These are phyloP conservation scores for Fagopyrum tataricum DNA, from an alignment of 148 eudicot genomes.

Conservation along the genomic window DNA sequence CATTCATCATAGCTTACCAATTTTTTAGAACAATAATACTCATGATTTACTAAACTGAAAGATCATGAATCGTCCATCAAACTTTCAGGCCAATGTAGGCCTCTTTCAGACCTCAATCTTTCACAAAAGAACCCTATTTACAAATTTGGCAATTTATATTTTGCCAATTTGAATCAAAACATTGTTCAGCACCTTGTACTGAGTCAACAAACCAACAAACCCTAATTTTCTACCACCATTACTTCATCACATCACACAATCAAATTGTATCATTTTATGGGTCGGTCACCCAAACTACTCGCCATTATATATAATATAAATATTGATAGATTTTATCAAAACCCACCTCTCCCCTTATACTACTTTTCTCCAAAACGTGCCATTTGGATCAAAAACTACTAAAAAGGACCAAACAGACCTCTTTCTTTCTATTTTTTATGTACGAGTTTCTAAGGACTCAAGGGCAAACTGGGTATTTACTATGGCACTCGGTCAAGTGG, in stretches of 20 bases:
- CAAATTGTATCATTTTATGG: not conserved
- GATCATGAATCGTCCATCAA: no score
- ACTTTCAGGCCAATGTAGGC: no score
- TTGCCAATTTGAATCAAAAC: not conserved
- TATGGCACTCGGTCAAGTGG: not conserved
- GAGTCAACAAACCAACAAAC: not conserved
- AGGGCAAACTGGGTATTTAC: conserved; percentile 9
- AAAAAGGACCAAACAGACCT: not conserved
- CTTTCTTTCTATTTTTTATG: conserved; percentile 1
- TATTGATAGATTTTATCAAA: not conserved
- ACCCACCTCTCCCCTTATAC: not conserved
- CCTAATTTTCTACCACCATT: not conserved
- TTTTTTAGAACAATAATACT: no score
- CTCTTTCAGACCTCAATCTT: no score
- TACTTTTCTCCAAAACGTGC: not conserved
- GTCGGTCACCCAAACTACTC: conserved; percentile 7
- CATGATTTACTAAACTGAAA: no score
- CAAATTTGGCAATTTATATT: not conserved
- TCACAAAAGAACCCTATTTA: not conserved
- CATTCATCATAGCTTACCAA: no score
- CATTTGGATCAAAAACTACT: not conserved
- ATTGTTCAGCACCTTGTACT: not conserved
- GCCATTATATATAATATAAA: not conserved
- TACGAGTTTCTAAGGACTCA: not conserved
- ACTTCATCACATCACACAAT: not conserved